Conservation (phyloP, 306 rosid genomes). For the Geum urbanum region DNA sequence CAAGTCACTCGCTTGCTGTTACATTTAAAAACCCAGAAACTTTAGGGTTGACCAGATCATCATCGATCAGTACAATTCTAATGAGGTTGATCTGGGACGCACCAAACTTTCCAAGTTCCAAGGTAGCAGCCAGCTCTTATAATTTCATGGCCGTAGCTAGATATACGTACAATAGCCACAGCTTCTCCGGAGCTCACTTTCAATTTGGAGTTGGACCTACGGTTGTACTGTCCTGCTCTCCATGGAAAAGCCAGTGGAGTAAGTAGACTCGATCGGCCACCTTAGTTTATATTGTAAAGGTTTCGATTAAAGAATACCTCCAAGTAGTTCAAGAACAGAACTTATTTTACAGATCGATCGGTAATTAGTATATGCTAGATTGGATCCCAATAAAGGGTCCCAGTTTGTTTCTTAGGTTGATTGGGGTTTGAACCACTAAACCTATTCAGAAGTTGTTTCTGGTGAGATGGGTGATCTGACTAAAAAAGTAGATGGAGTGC, state of each 20-base stretch:
- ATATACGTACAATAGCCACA: neutral
- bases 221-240: constrained; percentile 1
- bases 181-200: neutral
- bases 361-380: neutral
- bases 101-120: neutral
- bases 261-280: neutral
- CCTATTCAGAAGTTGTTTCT: neutral
- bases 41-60: neutral
- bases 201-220: neutral
- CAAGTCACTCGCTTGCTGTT: neutral
- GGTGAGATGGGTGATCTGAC: neutral
- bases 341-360: neutral
- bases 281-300: too few relatives aligned
- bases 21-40: neutral
- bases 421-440: neutral
- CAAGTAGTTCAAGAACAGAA: neutral
- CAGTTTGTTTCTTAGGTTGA: neutral
- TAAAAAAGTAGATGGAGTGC: neutral
- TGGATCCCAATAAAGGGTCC: neutral
- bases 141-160: neutral
- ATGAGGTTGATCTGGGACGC: neutral
- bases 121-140: too few relatives aligned
- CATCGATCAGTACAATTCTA: neutral
- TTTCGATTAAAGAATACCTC: neutral
- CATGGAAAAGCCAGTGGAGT: neutral